A percentile compares a stretch with the other conserved stretches of the same genome.
Conservation (phyloP, 2,329 filamentous ascomycete genomes). For the Nemania sp. region DNA sequence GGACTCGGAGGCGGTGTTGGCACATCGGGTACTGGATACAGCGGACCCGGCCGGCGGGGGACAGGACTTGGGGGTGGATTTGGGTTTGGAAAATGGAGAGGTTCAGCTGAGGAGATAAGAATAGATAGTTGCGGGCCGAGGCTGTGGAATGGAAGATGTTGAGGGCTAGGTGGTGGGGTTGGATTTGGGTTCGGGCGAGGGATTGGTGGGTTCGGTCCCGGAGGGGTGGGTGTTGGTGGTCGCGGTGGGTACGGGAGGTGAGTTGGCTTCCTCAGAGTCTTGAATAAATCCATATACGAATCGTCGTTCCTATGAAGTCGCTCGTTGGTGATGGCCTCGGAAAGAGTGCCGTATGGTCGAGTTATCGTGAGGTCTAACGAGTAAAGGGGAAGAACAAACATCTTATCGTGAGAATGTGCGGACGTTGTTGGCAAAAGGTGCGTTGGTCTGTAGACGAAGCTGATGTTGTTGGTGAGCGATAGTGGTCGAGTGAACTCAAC, state of each 20-base stretch:
- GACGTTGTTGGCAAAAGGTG: not conserved
- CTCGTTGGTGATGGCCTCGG: not conserved
- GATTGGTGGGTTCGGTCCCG: slow-evolving; percentile 33
- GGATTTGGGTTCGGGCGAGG: slow-evolving; percentile 37
- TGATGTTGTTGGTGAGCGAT: not conserved
- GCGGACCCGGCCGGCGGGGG: slow-evolving; percentile 33
- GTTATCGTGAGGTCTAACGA: not conserved
- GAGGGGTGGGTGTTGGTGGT: slow-evolving; percentile 38
- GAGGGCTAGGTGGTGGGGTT: slow-evolving; percentile 40
- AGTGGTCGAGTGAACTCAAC: slow-evolving; percentile 11
- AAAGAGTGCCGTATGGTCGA: not conserved
- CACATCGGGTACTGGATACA: slow-evolving; percentile 34
- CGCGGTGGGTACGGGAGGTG: slow-evolving; percentile 35
- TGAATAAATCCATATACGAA: not conserved
- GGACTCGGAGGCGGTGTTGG: slow-evolving; percentile 39
- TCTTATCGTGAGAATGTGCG: slow-evolving; percentile 5
- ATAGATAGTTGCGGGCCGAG: slow-evolving; percentile 22
- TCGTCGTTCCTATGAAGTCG: not conserved
- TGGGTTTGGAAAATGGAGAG: slow-evolving; percentile 30
- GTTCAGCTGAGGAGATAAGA: slow-evolving; percentile 12
- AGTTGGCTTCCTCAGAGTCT: not conserved
- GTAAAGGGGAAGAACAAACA: slow-evolving; percentile 12
- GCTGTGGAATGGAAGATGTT: not conserved
- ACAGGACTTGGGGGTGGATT: slow-evolving; percentile 35
- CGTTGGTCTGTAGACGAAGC: slow-evolving; percentile 7